Base-by-base conservation (phyloP, 2,329 filamentous ascomycete species). In the Cytospora mali region DNA sequence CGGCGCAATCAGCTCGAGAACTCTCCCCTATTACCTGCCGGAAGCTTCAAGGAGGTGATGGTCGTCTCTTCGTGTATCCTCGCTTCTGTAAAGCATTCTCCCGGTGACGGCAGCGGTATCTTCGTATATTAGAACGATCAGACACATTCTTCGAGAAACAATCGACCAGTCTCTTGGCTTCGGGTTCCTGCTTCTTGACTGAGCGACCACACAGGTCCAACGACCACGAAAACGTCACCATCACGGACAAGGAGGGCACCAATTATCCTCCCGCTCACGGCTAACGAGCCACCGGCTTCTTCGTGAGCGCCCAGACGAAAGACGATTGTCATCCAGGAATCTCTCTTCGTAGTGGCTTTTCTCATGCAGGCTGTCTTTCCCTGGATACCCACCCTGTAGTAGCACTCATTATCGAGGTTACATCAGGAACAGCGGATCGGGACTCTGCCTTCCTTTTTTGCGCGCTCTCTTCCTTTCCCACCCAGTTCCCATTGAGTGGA, bases 11-110 rank as follows among this genome's bases (percentile, higher is more conserved):
- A 65, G 51, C 55, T 27, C 55, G 23, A 56, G 28, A 23, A 53
- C 52, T 54, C 55, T 59, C n/a, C n/a, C n/a, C 59, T 60, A 65
- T 65, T 59, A 28, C 55, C 61, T 52, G 55, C 51, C 58, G 59
- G 61, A 31, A 58, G 50, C 50, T 60, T 35, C 58, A 60, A 60
- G 50, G 35, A 60, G 58, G 58, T 60, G 58, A 60, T 60, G 50
- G 50, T 60, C 33, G 58, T 54, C 28, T 52, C 54, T 39, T 27
- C 49, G 58, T 60, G 35, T 55, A 50, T 35, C 60, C 55, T 65
- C 55, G 33, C 51, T 62, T 55, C 62, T 59, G 62, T 60, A 64
- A 42, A 28, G 42, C 58, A 55, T 61, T 46, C 29, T 61, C 52
- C 39, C 58, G 11, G 42, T 35, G 28, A 39, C 51, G 42, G 28